Evolutionary conservation across 164 flowering plant genomes (phyloP).

Genomic region (Brasenia schreberi): DNA sequence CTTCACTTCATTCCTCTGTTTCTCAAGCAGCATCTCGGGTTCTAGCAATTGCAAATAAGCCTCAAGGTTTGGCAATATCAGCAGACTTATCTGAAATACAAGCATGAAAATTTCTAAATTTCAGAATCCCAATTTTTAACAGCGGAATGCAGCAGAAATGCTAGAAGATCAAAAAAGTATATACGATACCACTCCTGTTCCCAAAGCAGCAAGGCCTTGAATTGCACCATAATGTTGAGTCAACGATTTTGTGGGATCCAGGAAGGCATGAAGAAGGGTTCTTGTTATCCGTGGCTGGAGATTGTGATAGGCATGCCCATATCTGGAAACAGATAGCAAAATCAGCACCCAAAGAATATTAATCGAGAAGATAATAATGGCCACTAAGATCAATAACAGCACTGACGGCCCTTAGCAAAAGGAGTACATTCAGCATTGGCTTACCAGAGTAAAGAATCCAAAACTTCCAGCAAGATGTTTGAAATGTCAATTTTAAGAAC

Average conservation of each 20-base stretch:
- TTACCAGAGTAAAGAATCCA: too few relatives aligned
- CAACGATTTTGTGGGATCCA: slow-evolving; percentile 73
- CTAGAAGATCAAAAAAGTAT: neutral
- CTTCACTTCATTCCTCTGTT: slow-evolving; percentile 72
- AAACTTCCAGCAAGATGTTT: too few relatives aligned
- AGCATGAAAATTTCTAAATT: neutral
- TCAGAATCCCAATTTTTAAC: neutral
- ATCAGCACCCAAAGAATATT: neutral
- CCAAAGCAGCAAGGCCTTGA: slow-evolving; percentile 83
- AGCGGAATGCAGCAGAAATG: neutral
- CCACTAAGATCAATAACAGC: too few relatives aligned
- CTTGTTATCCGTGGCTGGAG: slow-evolving; percentile 83
- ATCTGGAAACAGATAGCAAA: slow-evolving; percentile 32
- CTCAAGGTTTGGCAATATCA: slow-evolving; percentile 89
- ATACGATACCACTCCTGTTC: slow-evolving; percentile 67
- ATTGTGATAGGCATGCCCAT: slow-evolving; percentile 69
- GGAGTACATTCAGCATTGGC: too few relatives aligned
- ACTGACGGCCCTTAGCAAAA: too few relatives aligned
- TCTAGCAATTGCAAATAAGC: slow-evolving; percentile 64
- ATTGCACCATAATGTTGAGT: slow-evolving; percentile 97
- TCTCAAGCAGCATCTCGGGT: slow-evolving; percentile 73
- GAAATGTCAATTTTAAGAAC: too few relatives aligned
- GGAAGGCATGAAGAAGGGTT: slow-evolving; percentile 70
- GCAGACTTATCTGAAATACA: slow-evolving; percentile 47
- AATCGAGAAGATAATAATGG: neutral